A percentile compares a stretch with the other conserved stretches of the same genome.
Evolutionary conservation across 805 yeast genomes (phyloP).

Genomic region (Sugiyamaella floridensis): DNA sequence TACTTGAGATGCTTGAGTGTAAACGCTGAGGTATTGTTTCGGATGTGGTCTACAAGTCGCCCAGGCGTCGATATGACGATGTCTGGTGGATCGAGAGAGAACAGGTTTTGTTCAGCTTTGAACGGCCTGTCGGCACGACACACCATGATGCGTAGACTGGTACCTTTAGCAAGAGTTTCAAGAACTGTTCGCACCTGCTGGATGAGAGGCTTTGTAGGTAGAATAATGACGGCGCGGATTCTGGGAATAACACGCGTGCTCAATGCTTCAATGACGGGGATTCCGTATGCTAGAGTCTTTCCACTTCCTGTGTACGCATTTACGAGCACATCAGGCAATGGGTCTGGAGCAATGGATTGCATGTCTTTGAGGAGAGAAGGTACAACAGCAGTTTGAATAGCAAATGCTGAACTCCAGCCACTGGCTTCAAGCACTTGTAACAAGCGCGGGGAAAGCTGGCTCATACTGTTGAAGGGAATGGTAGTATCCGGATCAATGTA

Average conservation of each 20-base stretch:
- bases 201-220: slow-evolving; percentile 86
- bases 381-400: slow-evolving; percentile 67
- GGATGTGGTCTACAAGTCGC: slow-evolving; percentile 58
- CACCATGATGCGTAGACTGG: slow-evolving; percentile 56
- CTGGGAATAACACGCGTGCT: slow-evolving; percentile 59
- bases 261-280: slow-evolving; percentile 74
- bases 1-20: slow-evolving; percentile 49
- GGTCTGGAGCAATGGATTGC: slow-evolving; percentile 29
- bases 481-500: slow-evolving; percentile 45
- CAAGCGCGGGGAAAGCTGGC: slow-evolving; percentile 30
- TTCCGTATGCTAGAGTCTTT: slow-evolving; percentile 80
- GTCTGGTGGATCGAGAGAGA: slow-evolving; percentile 33
- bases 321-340: slow-evolving; percentile 57
- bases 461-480: slow-evolving; percentile 44
- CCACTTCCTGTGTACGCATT: slow-evolving; percentile 97
- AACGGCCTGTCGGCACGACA: slow-evolving; percentile 50
- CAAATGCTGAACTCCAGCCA: slow-evolving; percentile 55
- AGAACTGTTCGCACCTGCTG: slow-evolving; percentile 71
- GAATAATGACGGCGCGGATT: slow-evolving; percentile 66
- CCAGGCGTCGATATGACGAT: slow-evolving; percentile 67
- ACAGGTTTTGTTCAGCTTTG: slow-evolving; percentile 52
- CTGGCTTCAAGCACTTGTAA: slow-evolving; percentile 40
- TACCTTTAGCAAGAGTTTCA: slow-evolving; percentile 53
- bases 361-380: slow-evolving; percentile 44
- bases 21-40: slow-evolving; percentile 23